These are phyloP conservation scores for Neoboletus subvelutipes DNA, from an alignment of 768 basidiomycete species.

Conservation along the genomic window DNA sequence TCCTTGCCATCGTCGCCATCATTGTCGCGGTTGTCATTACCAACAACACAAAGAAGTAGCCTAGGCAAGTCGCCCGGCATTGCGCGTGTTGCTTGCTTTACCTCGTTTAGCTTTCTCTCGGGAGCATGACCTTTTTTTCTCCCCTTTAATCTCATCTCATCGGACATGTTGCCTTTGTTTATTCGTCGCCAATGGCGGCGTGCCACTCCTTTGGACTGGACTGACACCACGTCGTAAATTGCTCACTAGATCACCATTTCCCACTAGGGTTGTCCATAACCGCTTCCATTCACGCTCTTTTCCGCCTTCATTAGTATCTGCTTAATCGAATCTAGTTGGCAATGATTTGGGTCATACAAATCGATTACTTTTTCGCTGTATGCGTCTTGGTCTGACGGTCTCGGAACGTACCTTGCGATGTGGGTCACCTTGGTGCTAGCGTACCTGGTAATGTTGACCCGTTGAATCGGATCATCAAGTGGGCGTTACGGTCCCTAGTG, in stretches of 20 bases:
- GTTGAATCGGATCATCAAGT: background rate
- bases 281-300: constrained; percentile 17
- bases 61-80: constrained; percentile 3
- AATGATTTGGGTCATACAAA: constrained; percentile 16
- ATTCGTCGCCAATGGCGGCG: background rate
- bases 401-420: background rate
- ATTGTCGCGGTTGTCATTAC: constrained; percentile 58
- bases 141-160: background rate
- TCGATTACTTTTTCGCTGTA: constrained; percentile 2
- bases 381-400: background rate
- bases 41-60: constrained; percentile 43
- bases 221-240: constrained; percentile 9
- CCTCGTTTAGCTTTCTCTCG: background rate
- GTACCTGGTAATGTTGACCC: background rate
- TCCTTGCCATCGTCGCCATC: constrained; percentile 66
- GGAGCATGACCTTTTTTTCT: background rate
- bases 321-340: constrained; percentile 30
- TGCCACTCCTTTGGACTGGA: constrained; percentile 25
- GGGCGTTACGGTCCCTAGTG: background rate
- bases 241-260: constrained; percentile 15
- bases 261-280: constrained; percentile 1
- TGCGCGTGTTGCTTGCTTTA: background rate
- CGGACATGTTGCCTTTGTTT: constrained; percentile 15
- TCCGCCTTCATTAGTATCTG: constrained; percentile 22
- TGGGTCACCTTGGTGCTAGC: background rate